Evolutionary conservation across 768 basidiomycete species (phyloP).

Genomic region (Collybia mongolica): DNA sequence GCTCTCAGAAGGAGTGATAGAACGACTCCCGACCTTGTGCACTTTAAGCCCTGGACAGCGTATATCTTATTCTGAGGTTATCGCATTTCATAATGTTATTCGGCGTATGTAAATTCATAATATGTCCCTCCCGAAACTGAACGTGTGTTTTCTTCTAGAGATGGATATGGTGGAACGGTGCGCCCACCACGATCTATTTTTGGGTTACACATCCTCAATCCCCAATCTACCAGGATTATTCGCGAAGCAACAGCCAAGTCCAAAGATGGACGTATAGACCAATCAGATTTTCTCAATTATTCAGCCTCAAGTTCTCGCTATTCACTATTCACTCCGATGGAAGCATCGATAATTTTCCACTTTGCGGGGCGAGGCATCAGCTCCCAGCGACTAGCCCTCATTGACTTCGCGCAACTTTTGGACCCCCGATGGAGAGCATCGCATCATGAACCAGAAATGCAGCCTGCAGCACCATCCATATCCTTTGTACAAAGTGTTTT

Average conservation of each 20-base stretch:
- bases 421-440: slow-evolving; percentile 88
- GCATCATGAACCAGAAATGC: slow-evolving; percentile 45
- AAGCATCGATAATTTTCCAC: slow-evolving; percentile 97
- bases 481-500: slow-evolving; percentile 57
- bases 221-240: slow-evolving; percentile 56
- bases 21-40: slow-evolving; percentile 89
- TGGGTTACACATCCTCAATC: slow-evolving; percentile 7
- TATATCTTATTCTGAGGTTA: slow-evolving; percentile 95
- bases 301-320: slow-evolving; percentile 86
- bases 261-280: slow-evolving; percentile 94
- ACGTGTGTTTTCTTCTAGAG: slow-evolving; percentile 41
- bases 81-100: slow-evolving; percentile 96
- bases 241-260: slow-evolving; percentile 87
- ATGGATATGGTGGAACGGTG: slow-evolving; percentile 97
- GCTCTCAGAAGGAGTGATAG: slow-evolving; percentile 89
- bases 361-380: slow-evolving; percentile 84
- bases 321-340: slow-evolving; percentile 96
- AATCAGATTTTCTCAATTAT: slow-evolving; percentile 93
- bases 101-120: slow-evolving; percentile 52
- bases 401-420: slow-evolving; percentile 91
- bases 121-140: not conserved
- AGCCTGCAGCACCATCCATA: slow-evolving; percentile 21
- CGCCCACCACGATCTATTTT: slow-evolving; percentile 12
- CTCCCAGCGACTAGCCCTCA: slow-evolving; percentile 70
- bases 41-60: slow-evolving; percentile 85